Evolutionary conservation across 2,329 filamentous ascomycete species (phyloP).

Genomic region (Ascochyta fabae): DNA sequence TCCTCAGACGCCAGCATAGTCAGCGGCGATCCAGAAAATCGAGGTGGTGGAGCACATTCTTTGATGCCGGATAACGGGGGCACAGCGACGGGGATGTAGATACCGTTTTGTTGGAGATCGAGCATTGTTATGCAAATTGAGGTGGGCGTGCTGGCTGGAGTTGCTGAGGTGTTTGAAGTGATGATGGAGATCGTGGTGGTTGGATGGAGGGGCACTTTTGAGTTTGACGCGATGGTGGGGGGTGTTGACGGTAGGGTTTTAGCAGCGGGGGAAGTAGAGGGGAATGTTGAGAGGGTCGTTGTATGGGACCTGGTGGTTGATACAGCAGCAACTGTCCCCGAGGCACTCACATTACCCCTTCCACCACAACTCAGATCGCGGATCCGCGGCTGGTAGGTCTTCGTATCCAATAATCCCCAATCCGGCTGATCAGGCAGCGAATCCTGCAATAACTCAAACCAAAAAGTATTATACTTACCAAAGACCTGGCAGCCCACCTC

Average conservation of each 20-base stretch:
- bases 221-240: neutral
- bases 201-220: neutral
- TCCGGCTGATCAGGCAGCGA: conserved; percentile 29
- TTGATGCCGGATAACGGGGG: no score
- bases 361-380: conserved; percentile 27
- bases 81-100: neutral
- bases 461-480: conserved; percentile 42
- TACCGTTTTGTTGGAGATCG: neutral
- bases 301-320: neutral
- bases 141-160: no score
- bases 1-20: no score
- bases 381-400: conserved; percentile 24
- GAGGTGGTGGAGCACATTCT: no score
- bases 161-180: neutral
- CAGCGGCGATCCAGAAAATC: no score
- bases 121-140: neutral
- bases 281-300: neutral
- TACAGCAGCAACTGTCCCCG: neutral
- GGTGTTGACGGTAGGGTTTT: no score
- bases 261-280: no score
- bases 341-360: neutral
- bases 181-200: neutral
- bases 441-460: conserved; percentile 41
- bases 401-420: conserved; percentile 34
- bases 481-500: conserved; percentile 40